phyloP scores from a whole-genome alignment of 257 asterid species.

The Forsythia suspensa region DNA sequence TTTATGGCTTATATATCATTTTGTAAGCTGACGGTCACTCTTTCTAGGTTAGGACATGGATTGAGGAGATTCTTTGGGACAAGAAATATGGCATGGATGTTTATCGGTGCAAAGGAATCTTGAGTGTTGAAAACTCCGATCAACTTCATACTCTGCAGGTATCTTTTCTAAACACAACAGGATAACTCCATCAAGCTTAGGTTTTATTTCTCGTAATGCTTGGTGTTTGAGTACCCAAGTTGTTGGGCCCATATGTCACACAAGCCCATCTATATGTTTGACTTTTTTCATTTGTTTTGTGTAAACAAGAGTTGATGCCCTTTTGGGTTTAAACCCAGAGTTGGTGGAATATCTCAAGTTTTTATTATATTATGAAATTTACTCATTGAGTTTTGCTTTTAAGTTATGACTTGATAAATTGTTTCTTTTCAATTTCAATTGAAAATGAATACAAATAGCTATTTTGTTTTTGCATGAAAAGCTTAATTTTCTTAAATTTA shows the following conservation, averaged over 20 bases:
- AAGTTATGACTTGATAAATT: not conserved
- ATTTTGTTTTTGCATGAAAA: too few relatives aligned
- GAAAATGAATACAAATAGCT: not conserved
- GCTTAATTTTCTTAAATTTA: too few relatives aligned
- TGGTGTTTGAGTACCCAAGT: not conserved
- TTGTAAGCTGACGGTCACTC: not conserved
- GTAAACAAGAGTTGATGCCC: not conserved
- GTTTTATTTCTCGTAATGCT: not conserved
- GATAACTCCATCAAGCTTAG: slow-evolving; percentile 7
- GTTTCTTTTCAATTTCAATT: not conserved
- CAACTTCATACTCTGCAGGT: slow-evolving; percentile 89
- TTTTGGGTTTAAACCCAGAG: not conserved
- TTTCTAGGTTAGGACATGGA: slow-evolving; percentile 67
- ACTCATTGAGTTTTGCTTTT: not conserved
- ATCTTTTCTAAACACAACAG: slow-evolving; percentile 3
- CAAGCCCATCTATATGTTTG: not conserved
- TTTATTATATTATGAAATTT: not conserved
- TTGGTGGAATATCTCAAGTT: not conserved
- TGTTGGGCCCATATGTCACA: not conserved
- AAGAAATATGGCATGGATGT: slow-evolving; percentile 87
- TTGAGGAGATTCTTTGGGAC: slow-evolving; percentile 96
- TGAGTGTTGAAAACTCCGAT: slow-evolving; percentile 62
- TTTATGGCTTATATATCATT: not conserved
- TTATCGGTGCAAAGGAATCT: slow-evolving; percentile 90
- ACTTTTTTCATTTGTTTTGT: not conserved